Evolutionary conservation across 768 basidiomycete species (phyloP).

Genomic region (Termitomyces sp.): DNA sequence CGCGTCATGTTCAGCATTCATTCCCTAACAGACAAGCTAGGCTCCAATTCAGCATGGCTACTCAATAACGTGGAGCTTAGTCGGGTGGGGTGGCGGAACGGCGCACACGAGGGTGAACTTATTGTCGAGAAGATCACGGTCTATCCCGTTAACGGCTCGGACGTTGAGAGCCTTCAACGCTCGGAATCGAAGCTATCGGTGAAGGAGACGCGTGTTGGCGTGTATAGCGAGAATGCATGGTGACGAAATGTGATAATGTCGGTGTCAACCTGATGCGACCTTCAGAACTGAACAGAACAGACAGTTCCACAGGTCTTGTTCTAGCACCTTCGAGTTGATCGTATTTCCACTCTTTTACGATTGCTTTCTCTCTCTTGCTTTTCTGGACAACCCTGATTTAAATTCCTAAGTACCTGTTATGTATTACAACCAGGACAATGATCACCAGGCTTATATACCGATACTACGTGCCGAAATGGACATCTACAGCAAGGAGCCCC

Average conservation of each 20-base stretch:
- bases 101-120: slow-evolving; percentile 36
- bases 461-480: no score
- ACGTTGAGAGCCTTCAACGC: slow-evolving; percentile 9
- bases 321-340: no score
- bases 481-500: neutral
- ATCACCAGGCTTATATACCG: no score
- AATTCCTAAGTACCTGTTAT: no score
- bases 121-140: slow-evolving; percentile 30
- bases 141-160: slow-evolving; percentile 12
- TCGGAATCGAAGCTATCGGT: neutral
- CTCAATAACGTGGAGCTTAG: slow-evolving; percentile 45
- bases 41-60: slow-evolving; percentile 42
- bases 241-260: neutral
- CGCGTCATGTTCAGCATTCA: slow-evolving; percentile 31
- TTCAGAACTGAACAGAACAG: neutral
- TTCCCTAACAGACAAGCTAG: slow-evolving; percentile 39
- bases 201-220: slow-evolving; percentile 16
- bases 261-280: neutral
- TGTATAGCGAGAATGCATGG: slow-evolving; percentile 13
- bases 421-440: no score
- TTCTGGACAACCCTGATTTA: no score
- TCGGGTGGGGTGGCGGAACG: slow-evolving; percentile 38
- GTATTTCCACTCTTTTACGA: no score
- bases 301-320: neutral
- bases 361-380: no score